Evolutionary conservation across 2,329 filamentous ascomycete species (phyloP).

Genomic region (Ascochyta rabiei): DNA sequence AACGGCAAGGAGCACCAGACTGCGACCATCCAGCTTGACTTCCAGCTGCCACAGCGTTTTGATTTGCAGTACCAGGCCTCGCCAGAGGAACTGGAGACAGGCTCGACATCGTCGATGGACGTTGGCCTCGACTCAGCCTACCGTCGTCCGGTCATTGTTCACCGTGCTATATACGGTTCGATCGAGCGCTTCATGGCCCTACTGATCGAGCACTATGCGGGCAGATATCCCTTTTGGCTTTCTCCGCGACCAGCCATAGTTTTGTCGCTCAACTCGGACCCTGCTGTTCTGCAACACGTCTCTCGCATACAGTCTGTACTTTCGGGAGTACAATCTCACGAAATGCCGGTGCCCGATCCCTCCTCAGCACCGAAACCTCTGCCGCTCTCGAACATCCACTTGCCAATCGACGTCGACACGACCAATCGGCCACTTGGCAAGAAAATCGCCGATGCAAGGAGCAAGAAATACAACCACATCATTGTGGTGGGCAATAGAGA

Average conservation of each 20-base stretch:
- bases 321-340: slow-evolving; percentile 30
- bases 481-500: slow-evolving; percentile 67
- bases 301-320: slow-evolving; percentile 48
- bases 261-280: slow-evolving; percentile 70
- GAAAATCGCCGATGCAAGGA: slow-evolving; percentile 75
- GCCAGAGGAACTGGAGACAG: slow-evolving; percentile 65
- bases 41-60: slow-evolving; percentile 85
- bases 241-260: slow-evolving; percentile 79
- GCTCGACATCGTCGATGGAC: slow-evolving; percentile 55
- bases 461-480: slow-evolving; percentile 74
- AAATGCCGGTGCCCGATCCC: slow-evolving; percentile 16
- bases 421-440: slow-evolving; percentile 66
- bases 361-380: slow-evolving; percentile 41
- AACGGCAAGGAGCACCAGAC: slow-evolving; percentile 84
- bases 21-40: slow-evolving; percentile 87
- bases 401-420: slow-evolving; percentile 73
- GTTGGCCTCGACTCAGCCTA: slow-evolving; percentile 29
- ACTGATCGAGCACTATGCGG: slow-evolving; percentile 81
- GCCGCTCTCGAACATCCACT: slow-evolving; percentile 62
- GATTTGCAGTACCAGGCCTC: slow-evolving; percentile 75
- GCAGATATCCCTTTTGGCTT: slow-evolving; percentile 84
- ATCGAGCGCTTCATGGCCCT: slow-evolving; percentile 85
- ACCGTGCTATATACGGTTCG: slow-evolving; percentile 83
- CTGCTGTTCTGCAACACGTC: slow-evolving; percentile 58
- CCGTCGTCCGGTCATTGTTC: slow-evolving; percentile 74